These are phyloP conservation scores for Penicillium palitans DNA, from an alignment of 2,329 filamentous ascomycete genomes.

Conservation along the genomic window DNA sequence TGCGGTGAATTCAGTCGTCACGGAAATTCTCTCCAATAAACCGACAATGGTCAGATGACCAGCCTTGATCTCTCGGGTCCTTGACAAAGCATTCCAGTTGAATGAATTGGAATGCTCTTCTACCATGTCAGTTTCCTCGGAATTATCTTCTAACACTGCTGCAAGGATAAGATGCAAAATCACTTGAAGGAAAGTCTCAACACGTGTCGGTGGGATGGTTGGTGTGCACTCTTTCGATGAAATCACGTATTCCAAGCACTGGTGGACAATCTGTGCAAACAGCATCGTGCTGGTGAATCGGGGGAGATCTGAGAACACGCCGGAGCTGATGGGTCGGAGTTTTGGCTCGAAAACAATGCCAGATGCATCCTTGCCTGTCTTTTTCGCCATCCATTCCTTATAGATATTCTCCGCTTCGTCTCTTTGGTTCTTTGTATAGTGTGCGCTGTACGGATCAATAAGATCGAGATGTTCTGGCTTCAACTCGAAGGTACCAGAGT, in stretches of 20 bases:
- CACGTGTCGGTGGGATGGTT: conserved; percentile 73
- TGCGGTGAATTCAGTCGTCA: conserved; percentile 73
- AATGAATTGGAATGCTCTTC: conserved; percentile 63
- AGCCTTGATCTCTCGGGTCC: conserved; percentile 51
- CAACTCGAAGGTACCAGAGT: conserved; percentile 91
- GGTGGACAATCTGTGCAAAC: conserved; percentile 88
- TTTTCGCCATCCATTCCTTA: conserved; percentile 82
- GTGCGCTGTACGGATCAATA: conserved; percentile 91
- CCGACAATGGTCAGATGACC: conserved; percentile 53
- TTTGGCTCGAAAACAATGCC: conserved; percentile 92
- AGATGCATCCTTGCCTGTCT: conserved; percentile 73
- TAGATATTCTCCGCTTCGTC: conserved; percentile 93
- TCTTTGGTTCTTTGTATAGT: conserved; percentile 95
- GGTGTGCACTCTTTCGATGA: conserved; percentile 68
- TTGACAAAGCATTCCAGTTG: conserved; percentile 67
- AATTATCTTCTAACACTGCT: conserved; percentile 78
- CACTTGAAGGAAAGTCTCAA: conserved; percentile 90
- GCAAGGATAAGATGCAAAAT: conserved; percentile 84
- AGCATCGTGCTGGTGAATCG: conserved; percentile 79
- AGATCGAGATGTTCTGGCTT: conserved; percentile 82
- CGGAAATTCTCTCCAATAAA: conserved; percentile 54
- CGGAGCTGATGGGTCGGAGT: conserved; percentile 71
- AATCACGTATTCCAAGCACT: conserved; percentile 78
- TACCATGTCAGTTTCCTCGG: conserved; percentile 54
- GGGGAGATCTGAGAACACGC: conserved; percentile 74